Conservation (phyloP, 1,284 basidiomycete genomes). For the Grifola frondosa region DNA sequence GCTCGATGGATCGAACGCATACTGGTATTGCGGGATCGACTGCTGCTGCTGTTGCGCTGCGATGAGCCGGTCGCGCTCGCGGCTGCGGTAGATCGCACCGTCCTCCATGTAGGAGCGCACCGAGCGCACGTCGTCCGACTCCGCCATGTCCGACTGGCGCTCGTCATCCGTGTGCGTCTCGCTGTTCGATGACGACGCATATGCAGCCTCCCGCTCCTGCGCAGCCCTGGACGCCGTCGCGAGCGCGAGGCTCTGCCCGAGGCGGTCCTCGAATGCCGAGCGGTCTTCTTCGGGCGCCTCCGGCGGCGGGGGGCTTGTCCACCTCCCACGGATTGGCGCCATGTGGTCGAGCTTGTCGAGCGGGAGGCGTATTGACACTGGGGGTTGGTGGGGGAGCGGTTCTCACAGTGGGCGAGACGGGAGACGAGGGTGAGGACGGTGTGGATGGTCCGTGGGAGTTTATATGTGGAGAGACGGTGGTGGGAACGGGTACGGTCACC, state of each 20-base stretch:
- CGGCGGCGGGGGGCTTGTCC: conserved; percentile 81
- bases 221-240: conserved; percentile 64
- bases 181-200: conserved; percentile 55
- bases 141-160: conserved; percentile 51
- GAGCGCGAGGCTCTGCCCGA: conserved; percentile 62
- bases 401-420: conserved; percentile 25
- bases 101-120: conserved; percentile 59
- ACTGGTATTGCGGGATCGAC: conserved; percentile 12
- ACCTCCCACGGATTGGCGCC: conserved; percentile 73
- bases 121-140: conserved; percentile 67
- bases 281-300: conserved; percentile 69
- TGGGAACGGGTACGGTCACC: conserved; percentile 37
- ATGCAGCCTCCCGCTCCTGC: conserved; percentile 45
- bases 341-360: conserved; percentile 55
- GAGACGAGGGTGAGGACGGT: conserved; percentile 12
- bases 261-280: conserved; percentile 60
- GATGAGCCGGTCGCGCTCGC: conserved; percentile 21
- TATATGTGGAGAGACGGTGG: conserved; percentile 43
- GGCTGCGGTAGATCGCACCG: conserved; percentile 19
- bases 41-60: conserved; percentile 17
- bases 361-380: conserved; percentile 43
- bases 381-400: too few species aligned
- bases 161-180: conserved; percentile 67
- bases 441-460: conserved; percentile 13
- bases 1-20: conserved; percentile 21